Base-by-base conservation (phyloP, 495 filamentous ascomycete species). In the Xeromyces bisporus region DNA sequence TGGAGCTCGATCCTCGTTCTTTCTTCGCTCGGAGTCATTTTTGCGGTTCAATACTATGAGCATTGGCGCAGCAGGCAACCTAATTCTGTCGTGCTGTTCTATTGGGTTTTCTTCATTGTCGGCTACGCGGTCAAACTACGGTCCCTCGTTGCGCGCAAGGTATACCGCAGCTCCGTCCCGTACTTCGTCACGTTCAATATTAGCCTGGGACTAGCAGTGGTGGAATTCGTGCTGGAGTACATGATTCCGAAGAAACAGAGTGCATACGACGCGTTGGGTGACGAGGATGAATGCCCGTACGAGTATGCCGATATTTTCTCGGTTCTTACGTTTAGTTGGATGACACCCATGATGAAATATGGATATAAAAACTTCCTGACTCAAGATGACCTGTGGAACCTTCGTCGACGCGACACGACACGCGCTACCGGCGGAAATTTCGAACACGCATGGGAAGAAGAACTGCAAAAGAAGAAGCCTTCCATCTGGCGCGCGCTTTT, bases 241-340 rank as follows among this genome's bases (percentile, higher is more conserved):
- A 58, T 94, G 13, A 73, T 89, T 37, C 80, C 80, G n/a, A 93
- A 93, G 62, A 78, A 75, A 46, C 64, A 77, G 38, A 82, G 76
- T 38, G 67, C 67, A 7, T 99, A 96, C 51, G 75, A 84, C 46
- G 78, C 72, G 2, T 50, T 96, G 34, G 73, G 77, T n/a, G 82
- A 89, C 33, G 74, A 82, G 34, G 81, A 85, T 35, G 86, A 94
- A 58, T 96, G 89, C 42, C 91, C 91, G 0, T 75, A 77, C 20
- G 86, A 96, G 60, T 91, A 92, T 56, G 85, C 91, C 14, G 83
- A 86, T 32, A 66, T 96, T 27, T 96, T 96, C 56, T 93, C 87
- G 7, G 71, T 80, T 23, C 69, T 99, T 18, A 92, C 87, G 7
- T 99, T 99, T 50, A 72, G 80, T 34, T 99, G 91, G 91, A 93